These are phyloP conservation scores for Rhynchospora breviuscula DNA, from an alignment of 176 grass and related monocot species.

Conservation along the genomic window DNA sequence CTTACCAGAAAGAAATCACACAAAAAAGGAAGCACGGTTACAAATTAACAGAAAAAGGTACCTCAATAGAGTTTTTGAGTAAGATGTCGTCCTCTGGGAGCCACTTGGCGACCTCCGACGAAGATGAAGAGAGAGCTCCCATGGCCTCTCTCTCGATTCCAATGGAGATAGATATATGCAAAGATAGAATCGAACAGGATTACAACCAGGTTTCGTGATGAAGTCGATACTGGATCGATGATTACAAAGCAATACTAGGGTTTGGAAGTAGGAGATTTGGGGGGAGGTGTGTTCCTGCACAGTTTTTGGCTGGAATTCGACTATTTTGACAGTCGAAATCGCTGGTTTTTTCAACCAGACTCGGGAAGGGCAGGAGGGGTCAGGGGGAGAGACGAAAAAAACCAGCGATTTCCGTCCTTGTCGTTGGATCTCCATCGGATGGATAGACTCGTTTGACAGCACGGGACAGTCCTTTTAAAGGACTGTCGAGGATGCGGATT, in stretches of 20 bases:
- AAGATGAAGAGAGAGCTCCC: constrained; percentile 48
- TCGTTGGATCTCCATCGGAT: no score
- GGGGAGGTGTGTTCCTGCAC: no score
- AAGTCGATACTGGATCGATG: background rate
- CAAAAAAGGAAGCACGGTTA: background rate
- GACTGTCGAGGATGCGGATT: no score
- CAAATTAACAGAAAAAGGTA: constrained; percentile 21
- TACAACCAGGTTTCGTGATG: background rate
- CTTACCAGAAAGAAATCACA: background rate
- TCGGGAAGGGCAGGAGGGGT: no score
- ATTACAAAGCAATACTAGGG: background rate
- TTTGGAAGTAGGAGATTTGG: background rate
- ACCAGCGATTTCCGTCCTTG: no score
- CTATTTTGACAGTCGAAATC: no score
- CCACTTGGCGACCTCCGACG: constrained; percentile 34
- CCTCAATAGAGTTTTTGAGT: constrained; percentile 78
- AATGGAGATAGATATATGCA: background rate
- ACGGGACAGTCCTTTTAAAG: no score
- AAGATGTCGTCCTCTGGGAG: constrained; percentile 62
- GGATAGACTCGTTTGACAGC: no score
- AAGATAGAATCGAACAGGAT: background rate
- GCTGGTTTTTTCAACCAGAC: no score
- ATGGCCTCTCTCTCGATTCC: constrained; percentile 23
- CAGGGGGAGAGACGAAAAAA: no score
- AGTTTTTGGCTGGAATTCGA: no score